Evolutionary conservation across 2,329 filamentous ascomycete genomes (phyloP), one percentile per base, ranked within the genome.

Genomic region (Furcasterigmium furcatum): DNA sequence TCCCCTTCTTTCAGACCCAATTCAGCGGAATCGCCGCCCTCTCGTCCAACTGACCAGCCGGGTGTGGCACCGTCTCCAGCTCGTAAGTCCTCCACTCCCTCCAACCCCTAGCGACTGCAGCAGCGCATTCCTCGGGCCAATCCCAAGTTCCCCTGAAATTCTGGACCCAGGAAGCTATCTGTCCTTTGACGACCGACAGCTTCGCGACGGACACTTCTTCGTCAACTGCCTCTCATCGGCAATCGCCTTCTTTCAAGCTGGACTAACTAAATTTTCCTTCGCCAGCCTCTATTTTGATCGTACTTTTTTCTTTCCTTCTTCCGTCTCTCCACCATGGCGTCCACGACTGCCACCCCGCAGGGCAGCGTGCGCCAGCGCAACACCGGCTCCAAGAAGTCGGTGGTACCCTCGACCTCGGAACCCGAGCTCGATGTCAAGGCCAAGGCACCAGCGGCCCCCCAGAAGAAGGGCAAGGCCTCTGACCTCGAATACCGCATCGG

Each of bases 401-500:
- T 56, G 46, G 64, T 54, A 40, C 58, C 62, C 50, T 58, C 46
- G 58, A 63, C 63, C 56, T 63, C 52, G 50, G 53, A 66, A 29
- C 64, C 77, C 55, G 77, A 82, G 56, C 72, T 68, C 58, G 61
- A 79, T 49, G 62, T 69, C 47, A 72, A 73, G 54, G 60, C 64
- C 29, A 66, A 62, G 44, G 46, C 60, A 44, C 67, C 71, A 51
- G 58, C 64, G 19, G 60, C 63, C 12, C 53, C 64, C 39, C 54
- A 63, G 46, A 55, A 56, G 30, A 59, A 64, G 42, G 51, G 63
- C 29, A 58, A 68, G 27, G 68, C 69, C 46, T 77, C 78, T n/a
- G 87, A 95, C 67, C 85, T 82, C 76, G 88, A 95, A 59, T 95
- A 96, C 75, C 84, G 87, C 76, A 67, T 94, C 53, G 88, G 83